Conservation (phyloP, 805 yeast genomes). For the Metschnikowia proteae region DNA sequence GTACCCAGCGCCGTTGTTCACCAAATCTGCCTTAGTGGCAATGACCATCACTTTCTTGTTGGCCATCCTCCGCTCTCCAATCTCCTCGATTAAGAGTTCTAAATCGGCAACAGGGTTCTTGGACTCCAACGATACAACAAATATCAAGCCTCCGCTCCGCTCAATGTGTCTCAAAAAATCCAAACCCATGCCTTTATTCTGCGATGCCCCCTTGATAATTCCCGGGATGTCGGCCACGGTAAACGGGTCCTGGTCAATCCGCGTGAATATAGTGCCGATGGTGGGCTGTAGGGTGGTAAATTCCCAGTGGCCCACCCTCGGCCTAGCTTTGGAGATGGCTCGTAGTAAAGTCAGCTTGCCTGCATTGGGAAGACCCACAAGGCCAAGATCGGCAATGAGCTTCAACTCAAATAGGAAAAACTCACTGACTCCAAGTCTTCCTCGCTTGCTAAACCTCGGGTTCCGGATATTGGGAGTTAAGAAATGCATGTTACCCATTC, state of each 20-base stretch:
- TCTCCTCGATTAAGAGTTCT: conserved; percentile 58
- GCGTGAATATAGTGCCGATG: conserved; percentile 76
- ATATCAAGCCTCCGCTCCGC: conserved; percentile 83
- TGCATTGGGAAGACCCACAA: conserved; percentile 95
- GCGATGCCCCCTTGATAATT: conserved; percentile 80
- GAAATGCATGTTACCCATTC: conserved; percentile 95
- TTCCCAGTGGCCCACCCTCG: conserved; percentile 94
- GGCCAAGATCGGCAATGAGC: conserved; percentile 85
- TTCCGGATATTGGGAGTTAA: conserved; percentile 78
- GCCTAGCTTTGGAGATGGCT: conserved; percentile 84
- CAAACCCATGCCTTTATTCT: conserved; percentile 87
- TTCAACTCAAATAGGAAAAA: conserved; percentile 79
- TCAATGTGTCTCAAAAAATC: conserved; percentile 92
- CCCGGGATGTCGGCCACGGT: conserved; percentile 99
- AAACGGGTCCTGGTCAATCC: conserved; percentile 64
- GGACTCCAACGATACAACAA: conserved; percentile 75
- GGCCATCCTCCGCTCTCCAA: conserved; percentile 61
- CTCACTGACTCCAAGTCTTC: conserved; percentile 65
- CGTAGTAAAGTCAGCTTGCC: conserved; percentile 88
- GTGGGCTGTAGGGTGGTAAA: conserved; percentile 92
- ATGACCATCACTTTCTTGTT: conserved; percentile 67
- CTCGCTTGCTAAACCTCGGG: conserved; percentile 83
- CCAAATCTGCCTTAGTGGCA: conserved; percentile 91
- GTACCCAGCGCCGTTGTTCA: conserved; percentile 49
- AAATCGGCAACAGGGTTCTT: conserved; percentile 66